phyloP scores from a whole-genome alignment of 345 rosid genomes.

The Rhodamnia rubescens region DNA sequence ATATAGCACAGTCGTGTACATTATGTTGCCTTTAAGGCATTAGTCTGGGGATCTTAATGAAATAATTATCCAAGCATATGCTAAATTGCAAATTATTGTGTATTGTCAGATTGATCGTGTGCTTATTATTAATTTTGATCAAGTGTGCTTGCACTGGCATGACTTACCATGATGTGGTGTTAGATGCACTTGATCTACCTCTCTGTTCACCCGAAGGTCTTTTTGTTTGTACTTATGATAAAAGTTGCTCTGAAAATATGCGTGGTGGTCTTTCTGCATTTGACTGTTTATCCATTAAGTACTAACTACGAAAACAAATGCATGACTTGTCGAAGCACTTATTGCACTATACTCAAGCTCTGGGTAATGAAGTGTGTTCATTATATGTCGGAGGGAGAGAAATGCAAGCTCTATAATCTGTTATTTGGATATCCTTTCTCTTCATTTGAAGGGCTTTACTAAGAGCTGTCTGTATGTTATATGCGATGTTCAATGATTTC shows the following conservation, averaged over 20 bases:
- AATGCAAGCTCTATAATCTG: background rate
- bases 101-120: background rate
- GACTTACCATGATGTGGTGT: background rate
- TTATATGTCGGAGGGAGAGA: background rate
- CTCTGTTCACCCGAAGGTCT: background rate
- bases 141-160: background rate
- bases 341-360: background rate
- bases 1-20: background rate
- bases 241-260: background rate
- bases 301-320: background rate
- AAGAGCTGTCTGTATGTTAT: background rate
- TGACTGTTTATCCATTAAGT: background rate
- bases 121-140: background rate
- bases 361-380: background rate
- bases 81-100: background rate
- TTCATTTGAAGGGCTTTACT: background rate
- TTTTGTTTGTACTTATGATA: background rate
- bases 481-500: background rate
- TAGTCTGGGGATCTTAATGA: background rate
- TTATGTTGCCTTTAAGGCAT: background rate
- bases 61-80: background rate
- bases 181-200: background rate
- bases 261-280: background rate
- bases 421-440: background rate
- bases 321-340: background rate